Evolutionary conservation across 2,329 filamentous ascomycete species (phyloP), one percentile per base, ranked within the genome.

Genomic region (Penicillium sumatraense): DNA sequence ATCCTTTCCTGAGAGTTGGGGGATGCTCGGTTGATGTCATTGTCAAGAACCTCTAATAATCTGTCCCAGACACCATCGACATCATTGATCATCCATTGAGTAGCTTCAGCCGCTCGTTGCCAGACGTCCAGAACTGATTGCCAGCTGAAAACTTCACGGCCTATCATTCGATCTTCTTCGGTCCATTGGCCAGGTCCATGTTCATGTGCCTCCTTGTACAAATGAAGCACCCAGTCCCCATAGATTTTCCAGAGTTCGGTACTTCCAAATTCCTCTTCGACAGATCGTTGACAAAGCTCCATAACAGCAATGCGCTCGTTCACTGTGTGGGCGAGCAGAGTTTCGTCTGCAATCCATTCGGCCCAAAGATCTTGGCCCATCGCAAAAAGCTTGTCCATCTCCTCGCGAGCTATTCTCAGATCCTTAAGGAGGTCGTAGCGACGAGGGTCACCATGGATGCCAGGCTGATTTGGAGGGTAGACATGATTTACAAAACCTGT

Each of bases 311-410:
- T 80, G 33, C 83, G 80, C 63, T 87, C 84, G 20, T 86, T 82
- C 6, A 81, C 73, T 16, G 79, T 78, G 18, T 73, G 76, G 23
- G 85, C 85, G 49, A 87, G 70, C 54, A 83, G 74, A 49, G 80
- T 83, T 66, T 87, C 85, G 59, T 88, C 86, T 59, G 84, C 79
- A 40, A 88, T 81, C 79, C 85, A 86, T 56, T 86, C 83, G 3
- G 80, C 73, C 85, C 85, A 88, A 48, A 87, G 74, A 38, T 83
- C 79, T 67, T 88, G 86, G 1, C 85, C 85, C 56, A 88, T 80
- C 2, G 85, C 81, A 63, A 87, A 88, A 18, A 85, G 80, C 49
- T 81, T 80, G 61, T 85, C 81, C 81, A 88, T 85, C 51, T 81
- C 79, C 62, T 83, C 80, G 54, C 85, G 80, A 3, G 79, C 78